A percentile compares a stretch with the other conserved stretches of the same genome.
These are phyloP conservation scores for Actinomortierella wolfii DNA, from an alignment of 371 early-diverging fungal genomes.

Conservation along the genomic window DNA sequence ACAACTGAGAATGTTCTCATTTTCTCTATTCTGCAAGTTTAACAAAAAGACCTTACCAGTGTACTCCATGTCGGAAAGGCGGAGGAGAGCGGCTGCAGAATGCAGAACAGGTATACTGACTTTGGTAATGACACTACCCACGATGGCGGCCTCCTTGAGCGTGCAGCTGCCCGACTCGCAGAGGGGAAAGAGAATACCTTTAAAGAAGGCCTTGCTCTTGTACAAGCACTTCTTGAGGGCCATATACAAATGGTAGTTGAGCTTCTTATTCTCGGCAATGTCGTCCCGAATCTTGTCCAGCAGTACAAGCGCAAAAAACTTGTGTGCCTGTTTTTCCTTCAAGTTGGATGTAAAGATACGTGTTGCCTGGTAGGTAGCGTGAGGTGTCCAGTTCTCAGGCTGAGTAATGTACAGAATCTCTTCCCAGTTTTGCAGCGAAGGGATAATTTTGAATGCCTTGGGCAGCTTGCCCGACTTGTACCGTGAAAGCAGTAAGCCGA, in stretches of 20 bases:
- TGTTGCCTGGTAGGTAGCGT: constrained; percentile 95
- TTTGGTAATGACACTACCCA: constrained; percentile 90
- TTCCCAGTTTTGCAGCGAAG: constrained; percentile 95
- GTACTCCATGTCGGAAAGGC: constrained; percentile 97
- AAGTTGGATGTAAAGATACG: constrained; percentile 95
- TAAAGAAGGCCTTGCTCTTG: constrained; percentile 97
- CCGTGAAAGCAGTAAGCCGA: constrained; percentile 87
- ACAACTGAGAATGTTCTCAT: background rate
- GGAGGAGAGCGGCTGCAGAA: constrained; percentile 91
- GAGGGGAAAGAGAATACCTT: constrained; percentile 96
- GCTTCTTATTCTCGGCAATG: constrained; percentile 92
- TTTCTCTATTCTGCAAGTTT: background rate
- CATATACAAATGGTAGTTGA: constrained; percentile 95
- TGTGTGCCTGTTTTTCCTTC: constrained; percentile 90
- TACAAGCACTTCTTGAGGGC: constrained; percentile 95
- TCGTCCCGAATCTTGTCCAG: constrained; percentile 93
- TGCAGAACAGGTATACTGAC: constrained; percentile 95
- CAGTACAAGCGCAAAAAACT: constrained; percentile 86
- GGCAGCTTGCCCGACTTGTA: constrained; percentile 97
- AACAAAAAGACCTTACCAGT: constrained; percentile 61
- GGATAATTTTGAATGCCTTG: constrained; percentile 98
- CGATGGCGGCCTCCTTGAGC: constrained; percentile 95
- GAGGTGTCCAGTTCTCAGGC: constrained; percentile 95
- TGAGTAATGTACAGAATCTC: constrained; percentile 90
- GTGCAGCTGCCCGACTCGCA: constrained; percentile 94